Evolutionary conservation across 768 basidiomycete species (phyloP).

Genomic region (Lactarius quietus): DNA sequence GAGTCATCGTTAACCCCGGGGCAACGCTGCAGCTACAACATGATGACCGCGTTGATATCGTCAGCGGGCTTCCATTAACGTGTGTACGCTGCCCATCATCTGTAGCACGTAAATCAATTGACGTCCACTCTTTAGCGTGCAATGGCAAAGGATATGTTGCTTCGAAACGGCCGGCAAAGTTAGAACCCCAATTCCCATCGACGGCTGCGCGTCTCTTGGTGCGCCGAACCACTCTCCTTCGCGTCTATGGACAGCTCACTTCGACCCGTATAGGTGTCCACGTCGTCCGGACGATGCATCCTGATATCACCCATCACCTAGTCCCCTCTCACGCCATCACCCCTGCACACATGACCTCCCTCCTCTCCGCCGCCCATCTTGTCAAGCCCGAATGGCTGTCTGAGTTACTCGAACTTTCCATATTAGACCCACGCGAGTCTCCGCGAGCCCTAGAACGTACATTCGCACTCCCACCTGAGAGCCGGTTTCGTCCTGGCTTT

Average conservation of each 20-base stretch:
- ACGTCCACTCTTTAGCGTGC: conserved; percentile 24
- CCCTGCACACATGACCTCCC: conserved; percentile 50
- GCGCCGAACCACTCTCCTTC: conserved; percentile 23
- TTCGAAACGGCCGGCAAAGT: conserved; percentile 29
- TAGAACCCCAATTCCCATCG: conserved; percentile 26
- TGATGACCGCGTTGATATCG: conserved; percentile 51
- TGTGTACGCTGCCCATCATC: conserved; percentile 34
- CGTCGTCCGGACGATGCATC: conserved; percentile 42
- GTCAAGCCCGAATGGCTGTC: conserved; percentile 67
- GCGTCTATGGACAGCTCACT: not conserved
- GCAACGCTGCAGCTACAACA: conserved; percentile 44
- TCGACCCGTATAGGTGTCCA: conserved; percentile 47
- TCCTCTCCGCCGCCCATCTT: conserved; percentile 54
- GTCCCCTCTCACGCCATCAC: conserved; percentile 48
- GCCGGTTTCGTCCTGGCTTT: conserved; percentile 58
- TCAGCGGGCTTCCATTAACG: conserved; percentile 44
- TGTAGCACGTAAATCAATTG: conserved; percentile 8
- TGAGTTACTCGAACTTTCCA: conserved; percentile 54
- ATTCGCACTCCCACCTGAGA: conserved; percentile 48
- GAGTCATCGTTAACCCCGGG: conserved; percentile 37
- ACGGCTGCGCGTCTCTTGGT: conserved; percentile 47
- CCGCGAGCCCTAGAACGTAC: conserved; percentile 45
- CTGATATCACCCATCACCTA: conserved; percentile 63
- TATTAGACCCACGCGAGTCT: conserved; percentile 34
- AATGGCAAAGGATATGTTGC: conserved; percentile 30